A percentile compares a stretch with the other conserved stretches of the same genome.
Evolutionary conservation across 306 rosid genomes (phyloP).

Genomic region (Carpinus fangiana): DNA sequence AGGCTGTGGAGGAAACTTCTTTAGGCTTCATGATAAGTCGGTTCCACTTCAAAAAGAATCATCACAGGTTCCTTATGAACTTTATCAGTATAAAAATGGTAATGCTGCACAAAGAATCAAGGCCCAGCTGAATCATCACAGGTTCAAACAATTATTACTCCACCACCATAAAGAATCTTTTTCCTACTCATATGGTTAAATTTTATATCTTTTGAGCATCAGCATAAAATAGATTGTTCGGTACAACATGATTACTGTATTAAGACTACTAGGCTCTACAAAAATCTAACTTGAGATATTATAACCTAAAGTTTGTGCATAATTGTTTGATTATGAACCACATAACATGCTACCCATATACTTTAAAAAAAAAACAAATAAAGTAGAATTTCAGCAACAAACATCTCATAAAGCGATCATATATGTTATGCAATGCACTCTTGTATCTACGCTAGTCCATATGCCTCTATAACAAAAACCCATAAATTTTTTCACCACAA

Average conservation of each 20-base stretch:
- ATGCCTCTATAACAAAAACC: neutral
- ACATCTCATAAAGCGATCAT: neutral
- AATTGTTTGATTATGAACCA: neutral
- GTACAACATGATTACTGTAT: too few relatives aligned
- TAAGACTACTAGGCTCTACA: neutral
- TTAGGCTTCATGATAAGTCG: neutral
- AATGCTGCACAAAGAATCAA: conserved; percentile 2
- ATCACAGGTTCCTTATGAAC: neutral
- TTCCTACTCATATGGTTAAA: too few relatives aligned
- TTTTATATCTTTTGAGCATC: too few relatives aligned
- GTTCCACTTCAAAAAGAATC: neutral
- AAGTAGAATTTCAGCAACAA: neutral
- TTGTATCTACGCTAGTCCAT: neutral
- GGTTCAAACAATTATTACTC: too few relatives aligned
- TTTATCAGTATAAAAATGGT: neutral
- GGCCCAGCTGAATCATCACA: too few relatives aligned
- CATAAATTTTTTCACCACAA: neutral
- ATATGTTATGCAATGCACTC: neutral
- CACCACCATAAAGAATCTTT: too few relatives aligned
- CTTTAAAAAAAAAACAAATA: neutral
- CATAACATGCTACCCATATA: neutral
- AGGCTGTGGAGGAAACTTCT: neutral
- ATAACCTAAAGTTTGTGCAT: too few relatives aligned
- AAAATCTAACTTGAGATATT: too few relatives aligned
- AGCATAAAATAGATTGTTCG: too few relatives aligned